Evolutionary conservation across 2,329 filamentous ascomycete species (phyloP), one percentile per base, ranked within the genome.

Genomic region (Colletotrichum sp.): DNA sequence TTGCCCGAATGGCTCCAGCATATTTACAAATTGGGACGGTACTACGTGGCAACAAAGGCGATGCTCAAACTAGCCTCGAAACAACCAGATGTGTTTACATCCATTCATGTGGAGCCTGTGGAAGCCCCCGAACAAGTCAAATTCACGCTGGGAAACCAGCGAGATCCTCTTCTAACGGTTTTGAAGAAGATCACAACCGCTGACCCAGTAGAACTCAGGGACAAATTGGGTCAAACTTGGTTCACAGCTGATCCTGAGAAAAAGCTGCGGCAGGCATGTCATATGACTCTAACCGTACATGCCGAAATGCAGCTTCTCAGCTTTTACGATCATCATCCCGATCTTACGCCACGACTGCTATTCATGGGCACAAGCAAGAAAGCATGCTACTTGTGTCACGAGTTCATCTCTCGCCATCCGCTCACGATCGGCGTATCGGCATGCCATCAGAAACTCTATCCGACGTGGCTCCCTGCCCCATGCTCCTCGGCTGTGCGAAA

Each of bases 341-440:
- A 76, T 2, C 68, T 64, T 6, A 77, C 26, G 28, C 82, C 81
- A 9, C 59, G 67, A 5, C 52, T 83, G 13, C 67, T 67, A 0
- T 81, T 81, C 36, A 83, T 84, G 21, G 82, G 82, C 9, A 81
- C 80, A 0, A 83, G 82, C 69, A 83, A 83, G 71, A 84, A 83
- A 60, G 79, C 82, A 3, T 84, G 82, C 67, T 84, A 79, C 61
- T 78, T 83, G 12, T 84, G 82, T 65, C 63, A 81, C 36, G 55
- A 78, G 48, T 84, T 78, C 48, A 66, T 83, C n/a, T 59, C 59
- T 18, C 78, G 60, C 2, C 81, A 83, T 74, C 78, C 79, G 15
- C 78, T 79, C 2, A 66, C 16, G 30, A 76, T 83, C 13, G 36
- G 69, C 16, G 79, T 81, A 15, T 83, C 81, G 2, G 80, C 82